Percentiles rank a stretch among this genome's conserved stretches.
These are phyloP conservation scores for Plasmodium gaboni DNA, from an alignment of 169 alveolate species.

Conservation along the genomic window DNA sequence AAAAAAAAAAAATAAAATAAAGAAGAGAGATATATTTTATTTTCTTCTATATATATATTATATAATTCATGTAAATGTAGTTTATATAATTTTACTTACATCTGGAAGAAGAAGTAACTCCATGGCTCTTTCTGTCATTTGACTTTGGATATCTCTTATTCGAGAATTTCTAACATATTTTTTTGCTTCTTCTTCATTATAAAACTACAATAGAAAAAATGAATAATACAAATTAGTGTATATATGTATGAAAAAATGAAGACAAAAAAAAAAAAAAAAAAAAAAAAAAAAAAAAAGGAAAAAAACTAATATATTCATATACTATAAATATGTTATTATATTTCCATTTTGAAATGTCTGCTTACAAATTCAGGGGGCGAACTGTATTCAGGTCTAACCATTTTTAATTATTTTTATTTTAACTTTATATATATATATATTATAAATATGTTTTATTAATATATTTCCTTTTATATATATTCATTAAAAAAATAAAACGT, in stretches of 20 bases:
- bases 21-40: background rate
- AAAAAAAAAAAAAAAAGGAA: background rate
- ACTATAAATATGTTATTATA: no score
- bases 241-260: background rate
- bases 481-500: no score
- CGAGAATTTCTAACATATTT: conserved; percentile 92
- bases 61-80: background rate
- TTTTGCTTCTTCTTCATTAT: conserved; percentile 92
- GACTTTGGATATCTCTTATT: conserved; percentile 93
- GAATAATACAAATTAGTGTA: background rate
- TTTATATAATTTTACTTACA: conserved; percentile 46
- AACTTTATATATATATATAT: background rate
- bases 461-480: no score
- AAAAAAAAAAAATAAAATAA: conserved; percentile 77
- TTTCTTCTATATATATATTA: background rate
- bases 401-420: conserved; percentile 5
- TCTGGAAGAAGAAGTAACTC: conserved; percentile 91
- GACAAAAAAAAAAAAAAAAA: no score
- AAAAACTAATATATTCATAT: background rate
- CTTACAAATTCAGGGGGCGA: conserved; percentile 75
- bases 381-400: conserved; percentile 75
- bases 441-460: no score
- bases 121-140: conserved; percentile 94
- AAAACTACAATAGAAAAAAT: conserved; percentile 81
- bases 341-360: background rate